Evolutionary conservation across 331 rosid species (phyloP).

Genomic region (Rhamnella rubrinervis): DNA sequence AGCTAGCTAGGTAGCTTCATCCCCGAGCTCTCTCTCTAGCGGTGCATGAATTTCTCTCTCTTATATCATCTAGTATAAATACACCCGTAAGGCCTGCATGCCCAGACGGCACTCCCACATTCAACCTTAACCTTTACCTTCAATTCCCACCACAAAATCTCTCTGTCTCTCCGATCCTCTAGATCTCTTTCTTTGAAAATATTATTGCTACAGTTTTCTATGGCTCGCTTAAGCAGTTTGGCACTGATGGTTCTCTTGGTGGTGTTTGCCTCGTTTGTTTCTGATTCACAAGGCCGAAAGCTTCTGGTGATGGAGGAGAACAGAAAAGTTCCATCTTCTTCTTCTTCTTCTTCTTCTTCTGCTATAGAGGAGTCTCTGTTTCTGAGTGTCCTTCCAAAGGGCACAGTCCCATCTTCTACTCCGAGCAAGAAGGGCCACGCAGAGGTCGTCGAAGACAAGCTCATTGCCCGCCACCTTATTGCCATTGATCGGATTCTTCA

Average conservation of each 20-base stretch:
- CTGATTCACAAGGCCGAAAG: conserved; percentile 45
- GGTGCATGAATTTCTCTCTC: conserved; percentile 8
- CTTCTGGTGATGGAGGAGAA: conserved; percentile 24
- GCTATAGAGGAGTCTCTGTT: conserved; percentile 37
- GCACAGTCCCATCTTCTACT: conserved; percentile 57
- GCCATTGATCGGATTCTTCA: conserved; percentile 36
- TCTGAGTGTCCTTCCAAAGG: conserved; percentile 70
- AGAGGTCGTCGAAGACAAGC: conserved; percentile 52
- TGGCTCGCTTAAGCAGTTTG: conserved; percentile 42
- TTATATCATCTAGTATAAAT: conserved; percentile 4
- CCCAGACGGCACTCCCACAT: conserved; percentile 5
- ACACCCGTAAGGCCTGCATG: not conserved
- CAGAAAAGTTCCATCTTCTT: not conserved
- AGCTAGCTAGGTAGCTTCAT: conserved; percentile 6
- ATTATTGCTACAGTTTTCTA: not conserved
- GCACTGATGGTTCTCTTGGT: conserved; percentile 32
- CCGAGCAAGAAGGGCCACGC: conserved; percentile 80
- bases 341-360: not conserved
- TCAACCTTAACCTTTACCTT: not conserved
- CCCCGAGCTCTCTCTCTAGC: conserved; percentile 34
- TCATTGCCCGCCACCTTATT: conserved; percentile 61
- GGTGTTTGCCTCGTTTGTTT: conserved; percentile 30
- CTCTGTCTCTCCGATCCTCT: conserved; percentile 4
- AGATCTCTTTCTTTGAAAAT: not conserved
- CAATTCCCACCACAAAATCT: not conserved